Evolutionary conservation across 106 monocot species (phyloP), one percentile per base, ranked within the genome.

Genomic region (Hemerocallis citrina): DNA sequence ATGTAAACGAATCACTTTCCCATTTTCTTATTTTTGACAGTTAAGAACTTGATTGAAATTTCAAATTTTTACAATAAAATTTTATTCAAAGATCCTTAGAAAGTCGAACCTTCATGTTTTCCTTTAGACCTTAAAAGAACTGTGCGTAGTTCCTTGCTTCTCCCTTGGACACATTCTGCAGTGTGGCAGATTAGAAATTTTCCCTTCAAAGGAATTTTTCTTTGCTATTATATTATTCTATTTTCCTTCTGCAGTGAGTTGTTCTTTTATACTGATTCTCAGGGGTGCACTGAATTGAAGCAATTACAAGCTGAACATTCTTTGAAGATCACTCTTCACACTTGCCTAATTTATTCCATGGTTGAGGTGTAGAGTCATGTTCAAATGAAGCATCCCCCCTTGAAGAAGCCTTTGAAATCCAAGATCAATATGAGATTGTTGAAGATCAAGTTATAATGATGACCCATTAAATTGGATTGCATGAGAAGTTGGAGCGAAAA

Each of bases 231-330:
- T 69, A 21, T 55, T 51, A 21, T 55, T 56, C 58, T 52, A 27
- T 44, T 51, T 44, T 55, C 49, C 34, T 75, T 70, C 70, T 65
- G 43, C 57, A 59, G 69, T 80, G 69, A 83, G 80, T 74, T 80
- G 28, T 74, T 74, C 77, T 37, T n/a, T 86, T 83, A 68, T 72
- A 70, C 71, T 86, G 76, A 62, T 83, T 86, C 77, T 72, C 82
- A 75, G 68, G 81, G 70, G 49, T 80, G 72, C 76, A 67, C 75
- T 71, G 68, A 54, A 72, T 85, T 85, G 74, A 85, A 81, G 89
- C 78, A 74, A 89, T 67, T 77, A 76, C 75, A 79, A 76, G 89
- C 68, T 67, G 55, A 80, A 68, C 75, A 78, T 72, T 78, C 85
- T 79, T 50, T 81, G 82, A 82, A 82, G 82, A 69, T 41, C 66